Percentiles rank a stretch among this genome's conserved stretches.
These are phyloP conservation scores for Funneliformis geosporum DNA, from an alignment of 192 early-diverging fungal species.

Conservation along the genomic window DNA sequence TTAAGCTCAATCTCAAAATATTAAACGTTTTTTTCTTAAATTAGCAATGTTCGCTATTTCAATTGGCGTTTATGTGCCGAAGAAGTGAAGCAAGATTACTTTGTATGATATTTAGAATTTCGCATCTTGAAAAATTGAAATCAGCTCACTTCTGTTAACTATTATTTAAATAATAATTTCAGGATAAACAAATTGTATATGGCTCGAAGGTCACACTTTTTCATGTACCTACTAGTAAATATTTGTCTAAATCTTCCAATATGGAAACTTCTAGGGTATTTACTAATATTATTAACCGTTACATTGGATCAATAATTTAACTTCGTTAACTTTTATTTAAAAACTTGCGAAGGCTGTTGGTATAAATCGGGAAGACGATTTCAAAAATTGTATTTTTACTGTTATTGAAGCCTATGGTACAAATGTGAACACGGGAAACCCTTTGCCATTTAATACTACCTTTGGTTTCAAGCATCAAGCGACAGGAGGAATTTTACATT, in stretches of 20 bases:
- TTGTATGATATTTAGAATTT: background rate
- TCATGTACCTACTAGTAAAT: slow-evolving; percentile 4
- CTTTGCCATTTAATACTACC: background rate
- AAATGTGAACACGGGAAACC: background rate
- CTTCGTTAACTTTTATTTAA: background rate
- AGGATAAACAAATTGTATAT: background rate
- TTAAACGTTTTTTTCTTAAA: slow-evolving; percentile 1
- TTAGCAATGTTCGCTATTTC: slow-evolving; percentile 30
- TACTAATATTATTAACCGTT: too few species aligned
- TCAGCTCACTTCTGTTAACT: background rate
- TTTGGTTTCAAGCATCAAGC: background rate
- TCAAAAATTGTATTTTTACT: background rate
- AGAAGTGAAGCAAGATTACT: slow-evolving; percentile 18
- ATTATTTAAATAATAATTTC: background rate
- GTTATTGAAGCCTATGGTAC: background rate
- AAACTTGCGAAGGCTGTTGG: too few species aligned
- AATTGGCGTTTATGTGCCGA: slow-evolving; percentile 27
- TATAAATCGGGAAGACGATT: background rate
- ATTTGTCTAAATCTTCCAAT: background rate
- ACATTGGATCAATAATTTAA: background rate
- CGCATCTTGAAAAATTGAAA: background rate
- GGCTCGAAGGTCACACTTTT: background rate
- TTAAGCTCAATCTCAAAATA: background rate
- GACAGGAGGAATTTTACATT: background rate
- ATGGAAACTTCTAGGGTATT: too few species aligned